A percentile compares a stretch with the other conserved stretches of the same genome.
phyloP scores from a whole-genome alignment of 1,284 basidiomycete species.

The Ceratobasidium sp. region DNA sequence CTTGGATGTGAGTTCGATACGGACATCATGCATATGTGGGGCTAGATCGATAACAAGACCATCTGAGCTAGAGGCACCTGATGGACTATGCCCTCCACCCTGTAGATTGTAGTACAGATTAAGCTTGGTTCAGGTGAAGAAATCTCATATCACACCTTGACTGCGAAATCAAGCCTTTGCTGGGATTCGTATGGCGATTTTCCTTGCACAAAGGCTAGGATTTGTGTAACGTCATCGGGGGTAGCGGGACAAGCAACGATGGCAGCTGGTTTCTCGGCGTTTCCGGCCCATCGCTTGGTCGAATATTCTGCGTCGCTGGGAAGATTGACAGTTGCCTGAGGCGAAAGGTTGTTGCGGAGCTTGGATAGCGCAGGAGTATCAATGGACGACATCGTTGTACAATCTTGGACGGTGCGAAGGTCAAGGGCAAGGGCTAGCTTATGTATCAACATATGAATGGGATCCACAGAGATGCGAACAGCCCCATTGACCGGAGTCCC shows the following conservation, averaged over 20 bases:
- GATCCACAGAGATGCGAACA: no score
- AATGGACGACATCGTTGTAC: constrained; percentile 27
- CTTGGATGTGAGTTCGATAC: constrained; percentile 35
- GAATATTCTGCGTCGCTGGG: constrained; percentile 25
- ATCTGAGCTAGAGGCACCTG: constrained; percentile 38
- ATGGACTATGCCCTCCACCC: constrained; percentile 38
- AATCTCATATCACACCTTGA: constrained; percentile 17
- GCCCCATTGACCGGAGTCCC: no score
- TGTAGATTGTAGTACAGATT: no score
- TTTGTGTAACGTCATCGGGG: not conserved
- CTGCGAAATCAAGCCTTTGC: constrained; percentile 25
- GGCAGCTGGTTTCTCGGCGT: constrained; percentile 8
- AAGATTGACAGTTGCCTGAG: not conserved
- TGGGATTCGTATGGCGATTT: not conserved
- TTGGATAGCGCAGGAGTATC: constrained; percentile 6
- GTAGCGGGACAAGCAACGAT: constrained; percentile 17
- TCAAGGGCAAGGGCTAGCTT: no score
- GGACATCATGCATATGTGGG: constrained; percentile 38
- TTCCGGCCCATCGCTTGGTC: constrained; percentile 28
- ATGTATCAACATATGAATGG: no score
- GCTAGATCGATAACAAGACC: constrained; percentile 45
- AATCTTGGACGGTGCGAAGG: no score
- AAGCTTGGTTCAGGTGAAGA: no score
- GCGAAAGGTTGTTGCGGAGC: constrained; percentile 14
- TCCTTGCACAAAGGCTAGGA: constrained; percentile 28